Percentiles rank a stretch among this genome's conserved stretches.
phyloP scores from a whole-genome alignment of 805 yeast genomes.

The Teunomyces lycoperdinae region DNA sequence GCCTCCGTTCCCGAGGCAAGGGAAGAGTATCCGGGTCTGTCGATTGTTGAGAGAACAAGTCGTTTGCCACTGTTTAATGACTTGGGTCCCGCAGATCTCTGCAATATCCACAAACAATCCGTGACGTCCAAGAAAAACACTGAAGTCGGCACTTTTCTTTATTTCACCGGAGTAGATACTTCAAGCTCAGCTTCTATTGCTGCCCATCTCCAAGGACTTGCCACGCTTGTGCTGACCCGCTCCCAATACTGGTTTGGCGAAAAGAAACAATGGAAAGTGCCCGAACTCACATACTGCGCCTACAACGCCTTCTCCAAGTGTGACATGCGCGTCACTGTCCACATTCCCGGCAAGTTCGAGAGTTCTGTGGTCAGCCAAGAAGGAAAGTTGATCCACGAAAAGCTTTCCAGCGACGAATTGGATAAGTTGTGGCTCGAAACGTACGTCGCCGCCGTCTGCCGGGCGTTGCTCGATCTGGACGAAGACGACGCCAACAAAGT shows the following conservation, averaged over 20 bases:
- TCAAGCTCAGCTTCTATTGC: conserved; percentile 77
- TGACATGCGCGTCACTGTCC: conserved; percentile 71
- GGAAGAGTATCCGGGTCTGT: conserved; percentile 58
- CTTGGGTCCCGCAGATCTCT: conserved; percentile 71
- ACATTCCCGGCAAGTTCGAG: conserved; percentile 72
- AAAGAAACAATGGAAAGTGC: conserved; percentile 63
- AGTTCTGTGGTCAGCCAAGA: conserved; percentile 48
- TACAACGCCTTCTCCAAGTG: conserved; percentile 60
- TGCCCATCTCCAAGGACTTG: conserved; percentile 65
- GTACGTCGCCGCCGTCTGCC: conserved; percentile 65
- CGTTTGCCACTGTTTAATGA: conserved; percentile 59
- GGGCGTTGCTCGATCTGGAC: conserved; percentile 64
- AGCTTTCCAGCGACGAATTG: conserved; percentile 50
- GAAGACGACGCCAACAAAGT: conserved; percentile 58
- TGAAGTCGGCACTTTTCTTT: conserved; percentile 67
- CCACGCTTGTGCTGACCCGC: conserved; percentile 56
- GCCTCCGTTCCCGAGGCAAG: conserved; percentile 61
- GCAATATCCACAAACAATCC: conserved; percentile 45
- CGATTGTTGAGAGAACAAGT: conserved; percentile 62
- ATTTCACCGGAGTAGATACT: conserved; percentile 73
- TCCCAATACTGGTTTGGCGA: conserved; percentile 81
- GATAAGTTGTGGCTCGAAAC: conserved; percentile 51
- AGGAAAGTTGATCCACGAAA: conserved; percentile 54
- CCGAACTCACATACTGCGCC: conserved; percentile 66
- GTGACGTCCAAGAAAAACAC: conserved; percentile 41